These are phyloP conservation scores for Neofusicoccum laricinum DNA, from an alignment of 2,329 filamentous ascomycete species.

Conservation along the genomic window DNA sequence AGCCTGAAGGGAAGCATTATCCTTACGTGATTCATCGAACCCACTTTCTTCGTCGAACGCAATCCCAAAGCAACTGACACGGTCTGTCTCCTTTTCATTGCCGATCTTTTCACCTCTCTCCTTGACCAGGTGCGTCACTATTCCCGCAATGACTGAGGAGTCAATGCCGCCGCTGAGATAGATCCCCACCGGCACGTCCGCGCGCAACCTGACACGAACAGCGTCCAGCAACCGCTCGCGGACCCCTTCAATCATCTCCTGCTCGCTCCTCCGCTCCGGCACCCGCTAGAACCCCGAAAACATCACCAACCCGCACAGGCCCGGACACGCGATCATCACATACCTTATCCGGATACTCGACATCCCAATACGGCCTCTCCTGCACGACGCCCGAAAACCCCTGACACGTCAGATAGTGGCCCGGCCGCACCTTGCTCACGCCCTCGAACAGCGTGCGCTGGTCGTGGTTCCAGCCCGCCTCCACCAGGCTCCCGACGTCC, in stretches of 20 bases:
- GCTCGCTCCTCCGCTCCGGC: constrained; percentile 44
- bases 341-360: constrained; percentile 53
- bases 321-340: neutral
- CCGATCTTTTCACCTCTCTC: constrained; percentile 49
- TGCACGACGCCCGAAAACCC: constrained; percentile 35
- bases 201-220: constrained; percentile 51
- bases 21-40: constrained; percentile 46
- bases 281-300: constrained; percentile 1
- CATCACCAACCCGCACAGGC: neutral
- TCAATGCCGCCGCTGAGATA: constrained; percentile 59
- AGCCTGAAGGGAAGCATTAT: too few relatives aligned
- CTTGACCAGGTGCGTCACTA: constrained; percentile 52
- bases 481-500: constrained; percentile 48
- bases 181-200: constrained; percentile 58
- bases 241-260: constrained; percentile 53
- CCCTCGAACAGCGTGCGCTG: constrained; percentile 50
- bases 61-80: constrained; percentile 51
- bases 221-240: constrained; percentile 51
- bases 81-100: constrained; percentile 36
- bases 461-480: constrained; percentile 45
- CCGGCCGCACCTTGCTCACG: constrained; percentile 39
- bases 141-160: constrained; percentile 56
- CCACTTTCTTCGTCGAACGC: constrained; percentile 50
- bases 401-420: constrained; percentile 24
- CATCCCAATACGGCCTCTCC: constrained; percentile 52